phyloP scores from a whole-genome alignment of 179 eudicot species.

The Patellifolia procumbens region DNA sequence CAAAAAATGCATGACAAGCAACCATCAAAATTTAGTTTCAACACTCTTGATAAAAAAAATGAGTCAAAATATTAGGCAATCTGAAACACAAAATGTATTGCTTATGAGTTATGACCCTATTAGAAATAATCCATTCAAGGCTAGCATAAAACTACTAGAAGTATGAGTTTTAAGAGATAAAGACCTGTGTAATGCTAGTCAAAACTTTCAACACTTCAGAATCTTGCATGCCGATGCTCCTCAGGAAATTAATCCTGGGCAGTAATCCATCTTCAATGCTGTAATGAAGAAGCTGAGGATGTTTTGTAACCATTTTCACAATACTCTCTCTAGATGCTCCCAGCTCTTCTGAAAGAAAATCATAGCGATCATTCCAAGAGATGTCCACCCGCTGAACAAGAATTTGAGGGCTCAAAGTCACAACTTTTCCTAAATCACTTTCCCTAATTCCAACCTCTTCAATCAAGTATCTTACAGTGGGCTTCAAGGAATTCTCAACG shows the following conservation, averaged over 20 bases:
- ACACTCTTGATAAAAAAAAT: not conserved
- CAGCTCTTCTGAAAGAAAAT: constrained; percentile 76
- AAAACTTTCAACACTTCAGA: constrained; percentile 77
- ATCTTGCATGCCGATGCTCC: constrained; percentile 86
- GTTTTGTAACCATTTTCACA: constrained; percentile 91
- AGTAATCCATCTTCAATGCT: constrained; percentile 87
- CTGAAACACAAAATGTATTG: not conserved
- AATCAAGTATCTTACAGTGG: constrained; percentile 79
- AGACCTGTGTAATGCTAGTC: constrained; percentile 88
- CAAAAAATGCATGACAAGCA: constrained; percentile 17
- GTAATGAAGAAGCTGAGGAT: constrained; percentile 96
- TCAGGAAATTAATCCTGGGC: constrained; percentile 80
- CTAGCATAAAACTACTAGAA: not conserved
- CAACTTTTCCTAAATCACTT: constrained; percentile 79
- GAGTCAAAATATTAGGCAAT: not conserved
- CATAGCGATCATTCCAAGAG: constrained; percentile 76
- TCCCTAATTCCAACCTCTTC: constrained; percentile 88
- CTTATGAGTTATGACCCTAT: no score
- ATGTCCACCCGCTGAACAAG: constrained; percentile 88
- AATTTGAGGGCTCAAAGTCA: constrained; percentile 94
- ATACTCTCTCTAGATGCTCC: constrained; percentile 84
- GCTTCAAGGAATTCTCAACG: constrained; percentile 84
- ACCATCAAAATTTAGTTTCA: not conserved
- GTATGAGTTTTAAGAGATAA: not conserved
- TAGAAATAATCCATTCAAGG: not conserved